A percentile compares a stretch with the other conserved stretches of the same genome.
phyloP scores from a whole-genome alignment of 805 yeast species.

The Yarrowia porcina region DNA sequence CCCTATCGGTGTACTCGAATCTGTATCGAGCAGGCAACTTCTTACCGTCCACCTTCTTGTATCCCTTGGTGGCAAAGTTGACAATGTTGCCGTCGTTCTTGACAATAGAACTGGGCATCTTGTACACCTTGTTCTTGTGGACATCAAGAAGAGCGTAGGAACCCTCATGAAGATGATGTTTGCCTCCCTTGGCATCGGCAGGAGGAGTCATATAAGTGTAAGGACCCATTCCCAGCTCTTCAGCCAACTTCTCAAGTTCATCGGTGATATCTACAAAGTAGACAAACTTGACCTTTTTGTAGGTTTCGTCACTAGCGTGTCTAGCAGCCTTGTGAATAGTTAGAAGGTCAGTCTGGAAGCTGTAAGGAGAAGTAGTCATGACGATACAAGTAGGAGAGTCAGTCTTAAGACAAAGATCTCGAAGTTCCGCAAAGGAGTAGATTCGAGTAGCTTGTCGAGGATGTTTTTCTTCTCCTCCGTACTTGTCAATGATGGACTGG shows the following conservation, averaged over 20 bases:
- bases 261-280: slow-evolving; percentile 18
- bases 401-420: not conserved
- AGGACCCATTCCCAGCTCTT: slow-evolving; percentile 7
- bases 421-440: slow-evolving; percentile 7
- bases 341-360: slow-evolving; percentile 7
- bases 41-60: slow-evolving; percentile 20
- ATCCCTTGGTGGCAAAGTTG: slow-evolving; percentile 14
- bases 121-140: slow-evolving; percentile 17
- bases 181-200: not conserved
- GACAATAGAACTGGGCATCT: not conserved
- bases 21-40: slow-evolving; percentile 10
- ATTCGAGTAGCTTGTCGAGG: slow-evolving; percentile 10
- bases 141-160: slow-evolving; percentile 2
- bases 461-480: not conserved
- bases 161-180: slow-evolving; percentile 6
- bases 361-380: slow-evolving; percentile 11
- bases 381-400: slow-evolving; percentile 6
- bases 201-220: slow-evolving; percentile 18
- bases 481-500: slow-evolving; percentile 1
- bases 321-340: slow-evolving; percentile 3
- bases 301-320: slow-evolving; percentile 6
- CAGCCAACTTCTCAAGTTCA: slow-evolving; percentile 2
- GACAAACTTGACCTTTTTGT: slow-evolving; percentile 12
- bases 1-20: slow-evolving; percentile 2
- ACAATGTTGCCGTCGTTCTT: slow-evolving; percentile 20